Evolutionary conservation across 495 filamentous ascomycete species (phyloP).

Genomic region (Penicillium paradoxum): DNA sequence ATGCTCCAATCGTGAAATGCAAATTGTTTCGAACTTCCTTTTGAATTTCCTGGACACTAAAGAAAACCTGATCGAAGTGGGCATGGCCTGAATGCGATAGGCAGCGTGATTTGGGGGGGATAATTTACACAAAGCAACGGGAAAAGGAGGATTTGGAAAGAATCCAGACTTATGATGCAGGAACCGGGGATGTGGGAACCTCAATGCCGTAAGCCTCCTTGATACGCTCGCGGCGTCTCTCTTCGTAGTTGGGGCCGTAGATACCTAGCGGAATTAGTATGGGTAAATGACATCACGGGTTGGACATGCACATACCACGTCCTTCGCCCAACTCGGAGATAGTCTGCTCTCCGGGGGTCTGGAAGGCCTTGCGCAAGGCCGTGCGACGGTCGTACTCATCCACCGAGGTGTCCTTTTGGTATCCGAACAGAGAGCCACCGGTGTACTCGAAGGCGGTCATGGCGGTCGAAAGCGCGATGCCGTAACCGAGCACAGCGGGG

Average conservation of each 20-base stretch:
- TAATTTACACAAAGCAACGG: conserved; percentile 41
- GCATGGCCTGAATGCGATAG: conserved; percentile 34
- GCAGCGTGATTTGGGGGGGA: conserved; percentile 34
- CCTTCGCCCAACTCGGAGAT: conserved; percentile 82
- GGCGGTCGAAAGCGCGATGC: conserved; percentile 56
- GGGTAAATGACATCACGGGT: neutral
- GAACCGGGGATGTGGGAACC: conserved; percentile 46
- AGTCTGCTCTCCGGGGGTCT: conserved; percentile 77
- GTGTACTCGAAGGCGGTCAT: conserved; percentile 73
- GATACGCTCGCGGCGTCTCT: conserved; percentile 76
- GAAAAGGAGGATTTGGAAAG: conserved; percentile 15
- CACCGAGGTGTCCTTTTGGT: conserved; percentile 50
- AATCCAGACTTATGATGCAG: conserved; percentile 38
- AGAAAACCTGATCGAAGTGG: conserved; percentile 19
- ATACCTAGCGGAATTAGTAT: conserved; percentile 58
- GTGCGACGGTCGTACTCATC: conserved; percentile 84
- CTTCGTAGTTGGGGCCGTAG: conserved; percentile 75
- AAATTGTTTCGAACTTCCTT: neutral
- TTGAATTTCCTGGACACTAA: conserved; percentile 10
- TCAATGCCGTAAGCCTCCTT: conserved; percentile 91
- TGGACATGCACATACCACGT: conserved; percentile 56
- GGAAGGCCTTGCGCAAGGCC: conserved; percentile 63
- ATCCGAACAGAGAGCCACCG: conserved; percentile 60
- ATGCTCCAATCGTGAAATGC: neutral
- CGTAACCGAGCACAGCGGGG: conserved; percentile 75